Evolutionary conservation across 202 grass and related monocot genomes (phyloP).

Genomic region (Digitaria exilis): DNA sequence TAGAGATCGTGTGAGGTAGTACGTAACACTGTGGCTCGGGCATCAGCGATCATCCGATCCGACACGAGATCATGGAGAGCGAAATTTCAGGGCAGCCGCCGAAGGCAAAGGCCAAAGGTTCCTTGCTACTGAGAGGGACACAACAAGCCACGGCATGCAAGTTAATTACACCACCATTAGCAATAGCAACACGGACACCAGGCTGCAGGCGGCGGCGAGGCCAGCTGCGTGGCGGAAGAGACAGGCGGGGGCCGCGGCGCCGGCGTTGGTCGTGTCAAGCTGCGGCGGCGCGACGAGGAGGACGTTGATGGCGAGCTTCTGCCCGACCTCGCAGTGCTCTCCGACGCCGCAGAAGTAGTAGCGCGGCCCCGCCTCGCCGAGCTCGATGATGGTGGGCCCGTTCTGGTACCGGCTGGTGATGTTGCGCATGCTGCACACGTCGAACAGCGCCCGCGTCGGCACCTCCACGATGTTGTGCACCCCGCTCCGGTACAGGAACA

Average conservation of each 20-base stretch:
- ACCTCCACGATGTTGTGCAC: constrained; percentile 88
- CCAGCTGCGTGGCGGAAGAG: neutral
- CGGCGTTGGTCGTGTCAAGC: constrained; percentile 30
- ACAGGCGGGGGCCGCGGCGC: neutral
- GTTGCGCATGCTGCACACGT: constrained; percentile 54
- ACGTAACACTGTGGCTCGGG: too few species aligned
- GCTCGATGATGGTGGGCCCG: constrained; percentile 71
- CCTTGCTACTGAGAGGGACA: neutral
- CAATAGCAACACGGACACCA: neutral
- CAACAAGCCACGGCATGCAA: neutral
- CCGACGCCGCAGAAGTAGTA: constrained; percentile 87
- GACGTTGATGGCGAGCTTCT: constrained; percentile 76
- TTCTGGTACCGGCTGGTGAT: constrained; percentile 61
- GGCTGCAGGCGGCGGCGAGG: constrained; percentile 9
- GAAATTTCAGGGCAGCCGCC: neutral
- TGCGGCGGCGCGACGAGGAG: constrained; percentile 17
- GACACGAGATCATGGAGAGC: neutral
- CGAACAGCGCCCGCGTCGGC: constrained; percentile 62
- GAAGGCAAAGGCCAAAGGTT: neutral
- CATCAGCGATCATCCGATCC: too few species aligned
- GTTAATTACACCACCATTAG: constrained; percentile 7
- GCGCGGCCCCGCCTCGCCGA: constrained; percentile 53
- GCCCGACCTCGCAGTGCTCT: constrained; percentile 78
- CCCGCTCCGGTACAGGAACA: constrained; percentile 76
- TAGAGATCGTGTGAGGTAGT: too few species aligned